Percentiles rank a stretch among this genome's conserved stretches.
phyloP scores from a whole-genome alignment of 768 basidiomycete genomes.

The Phanerodontia chrysosporium region DNA sequence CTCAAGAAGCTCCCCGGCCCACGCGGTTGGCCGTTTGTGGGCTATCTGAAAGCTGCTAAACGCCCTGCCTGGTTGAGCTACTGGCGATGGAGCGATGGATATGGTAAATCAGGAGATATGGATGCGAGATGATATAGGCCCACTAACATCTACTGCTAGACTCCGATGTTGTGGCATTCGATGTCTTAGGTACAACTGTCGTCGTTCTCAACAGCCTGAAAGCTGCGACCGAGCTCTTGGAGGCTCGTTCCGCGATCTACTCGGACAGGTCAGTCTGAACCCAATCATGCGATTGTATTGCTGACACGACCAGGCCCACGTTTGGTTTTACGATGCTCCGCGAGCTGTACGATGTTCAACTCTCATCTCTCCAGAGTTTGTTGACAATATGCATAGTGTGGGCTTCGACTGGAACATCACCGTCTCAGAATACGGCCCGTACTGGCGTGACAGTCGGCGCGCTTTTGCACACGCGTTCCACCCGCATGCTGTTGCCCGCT shows the following conservation, averaged over 20 bases:
- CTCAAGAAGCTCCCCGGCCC: neutral
- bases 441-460: neutral
- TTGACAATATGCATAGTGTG: slow-evolving; percentile 1
- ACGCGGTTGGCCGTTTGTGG: neutral
- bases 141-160: neutral
- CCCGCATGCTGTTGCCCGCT: neutral
- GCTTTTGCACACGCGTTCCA: slow-evolving; percentile 2
- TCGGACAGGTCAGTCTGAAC: slow-evolving; percentile 21
- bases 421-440: slow-evolving; percentile 4
- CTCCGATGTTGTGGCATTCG: neutral
- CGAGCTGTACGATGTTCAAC: slow-evolving; percentile 6
- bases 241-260: slow-evolving; percentile 29
- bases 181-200: slow-evolving; percentile 17
- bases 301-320: neutral
- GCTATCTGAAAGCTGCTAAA: neutral
- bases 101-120: neutral
- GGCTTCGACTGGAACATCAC: slow-evolving; percentile 13
- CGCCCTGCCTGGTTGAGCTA: neutral
- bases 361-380: neutral
- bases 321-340: slow-evolving; percentile 7
- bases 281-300: neutral
- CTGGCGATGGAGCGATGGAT: neutral
- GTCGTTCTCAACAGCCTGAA: slow-evolving; percentile 28
- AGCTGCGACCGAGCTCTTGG: slow-evolving; percentile 31
- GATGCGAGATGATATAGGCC: neutral